Conservation (phyloP, 257 asterid genomes). For the Capsicum pubescens region DNA sequence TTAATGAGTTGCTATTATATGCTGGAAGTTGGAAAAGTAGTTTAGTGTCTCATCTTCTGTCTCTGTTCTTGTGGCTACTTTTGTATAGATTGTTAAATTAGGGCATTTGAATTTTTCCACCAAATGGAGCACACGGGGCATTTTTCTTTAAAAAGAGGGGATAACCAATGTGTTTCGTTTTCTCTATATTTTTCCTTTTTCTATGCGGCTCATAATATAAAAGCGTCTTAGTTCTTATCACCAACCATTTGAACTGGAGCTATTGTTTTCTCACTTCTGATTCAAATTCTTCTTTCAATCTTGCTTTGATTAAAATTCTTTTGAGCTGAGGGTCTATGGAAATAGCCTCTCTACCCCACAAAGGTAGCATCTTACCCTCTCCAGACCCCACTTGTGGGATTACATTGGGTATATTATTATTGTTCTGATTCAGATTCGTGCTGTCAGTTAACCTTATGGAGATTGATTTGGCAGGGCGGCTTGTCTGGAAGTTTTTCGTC, state of each 20-base stretch:
- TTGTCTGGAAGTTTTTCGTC: not conserved
- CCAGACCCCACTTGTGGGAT: no score
- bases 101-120: not conserved
- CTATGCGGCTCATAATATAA: not conserved
- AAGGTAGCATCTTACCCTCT: no score
- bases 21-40: not conserved
- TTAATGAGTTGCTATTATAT: constrained; percentile 1
- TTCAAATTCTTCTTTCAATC: not conserved
- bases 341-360: no score
- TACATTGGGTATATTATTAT: no score
- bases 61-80: not conserved
- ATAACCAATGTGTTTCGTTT: not conserved
- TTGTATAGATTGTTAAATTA: not conserved
- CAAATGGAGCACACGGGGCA: not conserved
- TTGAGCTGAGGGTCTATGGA: no score
- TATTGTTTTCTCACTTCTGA: constrained; percentile 11
- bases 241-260: not conserved
- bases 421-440: constrained; percentile 12
- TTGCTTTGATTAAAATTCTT: no score
- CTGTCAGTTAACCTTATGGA: constrained; percentile 1
- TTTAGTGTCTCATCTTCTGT: not conserved
- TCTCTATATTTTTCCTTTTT: constrained; percentile 6
- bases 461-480: constrained; percentile 2
- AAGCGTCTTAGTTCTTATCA: not conserved
- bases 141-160: not conserved